Percentiles rank a stretch among this genome's conserved stretches.
Evolutionary conservation across 2,329 filamentous ascomycete species (phyloP).

Genomic region (Arthrobotrys sinensis): DNA sequence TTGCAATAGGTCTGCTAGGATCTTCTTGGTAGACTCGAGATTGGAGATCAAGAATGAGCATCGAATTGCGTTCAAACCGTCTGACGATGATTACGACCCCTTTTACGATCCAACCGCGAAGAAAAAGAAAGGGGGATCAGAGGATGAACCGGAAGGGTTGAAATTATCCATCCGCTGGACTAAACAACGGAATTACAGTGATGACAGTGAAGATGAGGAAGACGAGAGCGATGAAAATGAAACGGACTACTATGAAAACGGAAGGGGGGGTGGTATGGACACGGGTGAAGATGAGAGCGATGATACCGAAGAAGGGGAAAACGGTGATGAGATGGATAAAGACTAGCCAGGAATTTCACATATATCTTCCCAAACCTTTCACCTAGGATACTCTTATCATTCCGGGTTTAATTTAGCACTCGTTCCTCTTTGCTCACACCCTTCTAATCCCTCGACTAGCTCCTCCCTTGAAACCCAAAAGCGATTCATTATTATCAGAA

Average conservation of each 20-base stretch:
- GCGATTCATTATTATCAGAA: too few relatives aligned
- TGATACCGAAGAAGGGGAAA: too few relatives aligned
- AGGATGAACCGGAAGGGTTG: neutral
- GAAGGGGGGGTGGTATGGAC: neutral
- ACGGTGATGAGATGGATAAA: too few relatives aligned
- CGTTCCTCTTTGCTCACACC: too few relatives aligned
- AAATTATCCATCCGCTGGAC: neutral
- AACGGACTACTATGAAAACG: neutral
- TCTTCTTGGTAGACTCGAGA: slow-evolving; percentile 20
- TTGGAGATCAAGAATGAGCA: slow-evolving; percentile 27
- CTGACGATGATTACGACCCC: neutral
- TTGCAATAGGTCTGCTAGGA: slow-evolving; percentile 23
- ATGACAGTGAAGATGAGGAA: slow-evolving; percentile 4
- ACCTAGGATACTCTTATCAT: too few relatives aligned
- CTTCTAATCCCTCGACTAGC: too few relatives aligned
- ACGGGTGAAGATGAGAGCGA: too few relatives aligned
- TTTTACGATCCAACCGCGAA: neutral
- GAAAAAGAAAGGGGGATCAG: neutral
- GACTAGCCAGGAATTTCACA: too few relatives aligned
- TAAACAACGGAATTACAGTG: neutral
- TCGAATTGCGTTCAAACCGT: neutral
- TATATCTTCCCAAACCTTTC: too few relatives aligned
- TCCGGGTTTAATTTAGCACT: too few relatives aligned
- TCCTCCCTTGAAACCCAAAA: too few relatives aligned
- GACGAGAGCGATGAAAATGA: neutral